Percentiles rank a stretch among this genome's conserved stretches.
Conservation (phyloP, 2,329 filamentous ascomycete species). For the Zelopaecilomyces penicillatus region DNA sequence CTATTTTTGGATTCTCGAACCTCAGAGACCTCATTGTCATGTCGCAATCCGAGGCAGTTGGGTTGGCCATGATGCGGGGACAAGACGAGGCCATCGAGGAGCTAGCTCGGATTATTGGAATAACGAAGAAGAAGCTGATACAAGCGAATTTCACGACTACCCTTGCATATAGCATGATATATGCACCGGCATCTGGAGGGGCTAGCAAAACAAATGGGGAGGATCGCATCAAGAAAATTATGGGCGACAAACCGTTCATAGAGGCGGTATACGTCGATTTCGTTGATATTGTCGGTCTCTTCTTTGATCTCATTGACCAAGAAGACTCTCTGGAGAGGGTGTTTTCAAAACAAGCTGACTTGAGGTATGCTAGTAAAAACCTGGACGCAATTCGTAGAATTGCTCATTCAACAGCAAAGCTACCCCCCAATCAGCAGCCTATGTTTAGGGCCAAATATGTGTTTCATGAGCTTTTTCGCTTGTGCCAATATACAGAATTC, state of each 20-base stretch:
- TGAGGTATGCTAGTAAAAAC: slow-evolving; percentile 52
- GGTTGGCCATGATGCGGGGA: slow-evolving; percentile 73
- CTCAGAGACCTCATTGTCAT: slow-evolving; percentile 62
- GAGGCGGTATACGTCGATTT: slow-evolving; percentile 61
- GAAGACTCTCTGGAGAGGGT: slow-evolving; percentile 65
- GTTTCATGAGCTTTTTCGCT: slow-evolving; percentile 62
- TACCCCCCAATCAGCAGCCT: slow-evolving; percentile 79
- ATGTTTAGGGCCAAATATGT: slow-evolving; percentile 74
- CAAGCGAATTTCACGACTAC: slow-evolving; percentile 65
- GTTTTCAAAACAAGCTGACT: slow-evolving; percentile 50
- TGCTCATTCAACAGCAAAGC: slow-evolving; percentile 53
- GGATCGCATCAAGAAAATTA: slow-evolving; percentile 54
- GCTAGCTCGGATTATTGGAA: slow-evolving; percentile 50
- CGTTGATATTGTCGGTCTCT: slow-evolving; percentile 64
- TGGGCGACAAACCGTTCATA: slow-evolving; percentile 60
- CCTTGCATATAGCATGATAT: slow-evolving; percentile 75
- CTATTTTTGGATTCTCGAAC: slow-evolving; percentile 71
- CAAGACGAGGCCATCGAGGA: slow-evolving; percentile 55
- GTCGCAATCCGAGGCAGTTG: slow-evolving; percentile 68
- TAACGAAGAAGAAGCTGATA: slow-evolving; percentile 50
- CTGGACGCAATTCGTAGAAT: slow-evolving; percentile 62
- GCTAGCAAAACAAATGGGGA: slow-evolving; percentile 48
- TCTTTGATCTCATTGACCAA: slow-evolving; percentile 71
- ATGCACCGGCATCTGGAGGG: slow-evolving; percentile 27
- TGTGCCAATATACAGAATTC: slow-evolving; percentile 66